A percentile compares a stretch with the other conserved stretches of the same genome.
These are phyloP conservation scores for Xanthoconium purpureum DNA, from an alignment of 768 basidiomycete genomes.

Conservation along the genomic window DNA sequence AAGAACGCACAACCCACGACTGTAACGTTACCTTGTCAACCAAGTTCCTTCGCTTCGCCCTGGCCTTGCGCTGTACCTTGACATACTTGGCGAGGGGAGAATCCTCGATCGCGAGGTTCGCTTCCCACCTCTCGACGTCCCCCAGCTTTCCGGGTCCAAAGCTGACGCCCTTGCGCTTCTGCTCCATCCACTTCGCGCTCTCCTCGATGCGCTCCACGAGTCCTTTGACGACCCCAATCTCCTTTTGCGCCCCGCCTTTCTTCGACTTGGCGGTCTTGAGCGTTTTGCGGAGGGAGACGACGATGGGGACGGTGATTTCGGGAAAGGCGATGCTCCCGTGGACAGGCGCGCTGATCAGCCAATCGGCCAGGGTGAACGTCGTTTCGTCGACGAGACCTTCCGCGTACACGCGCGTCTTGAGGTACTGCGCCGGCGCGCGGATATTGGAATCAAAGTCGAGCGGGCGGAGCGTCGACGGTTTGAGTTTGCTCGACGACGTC, in stretches of 20 bases:
- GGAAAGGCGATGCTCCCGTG: slow-evolving; percentile 92
- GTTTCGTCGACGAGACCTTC: slow-evolving; percentile 85
- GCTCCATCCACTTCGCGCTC: slow-evolving; percentile 74
- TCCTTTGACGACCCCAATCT: slow-evolving; percentile 61
- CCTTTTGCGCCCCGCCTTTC: slow-evolving; percentile 44
- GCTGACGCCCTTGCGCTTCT: slow-evolving; percentile 60
- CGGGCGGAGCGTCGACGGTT: slow-evolving; percentile 81
- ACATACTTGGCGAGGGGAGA: slow-evolving; percentile 82
- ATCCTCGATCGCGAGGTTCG: slow-evolving; percentile 54
- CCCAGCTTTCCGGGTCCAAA: slow-evolving; percentile 73
- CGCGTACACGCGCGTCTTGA: slow-evolving; percentile 80
- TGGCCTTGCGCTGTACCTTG: slow-evolving; percentile 73
- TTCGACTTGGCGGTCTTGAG: slow-evolving; percentile 59
- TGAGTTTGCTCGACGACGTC: slow-evolving; percentile 63
- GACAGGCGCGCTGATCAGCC: slow-evolving; percentile 66
- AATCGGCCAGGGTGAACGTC: slow-evolving; percentile 74
- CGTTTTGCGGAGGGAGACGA: slow-evolving; percentile 66
- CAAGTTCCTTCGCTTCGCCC: slow-evolving; percentile 68
- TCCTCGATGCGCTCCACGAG: slow-evolving; percentile 88
- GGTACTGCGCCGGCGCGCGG: slow-evolving; percentile 83
- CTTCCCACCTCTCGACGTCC: slow-evolving; percentile 76
- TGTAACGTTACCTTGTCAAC: slow-evolving; percentile 61
- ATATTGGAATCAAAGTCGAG: slow-evolving; percentile 87
- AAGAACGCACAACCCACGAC: background rate
- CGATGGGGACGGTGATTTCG: slow-evolving; percentile 80